A percentile compares a stretch with the other conserved stretches of the same genome.
Conservation (phyloP, 2,329 filamentous ascomycete genomes). For the Colletotrichum somersetense region DNA sequence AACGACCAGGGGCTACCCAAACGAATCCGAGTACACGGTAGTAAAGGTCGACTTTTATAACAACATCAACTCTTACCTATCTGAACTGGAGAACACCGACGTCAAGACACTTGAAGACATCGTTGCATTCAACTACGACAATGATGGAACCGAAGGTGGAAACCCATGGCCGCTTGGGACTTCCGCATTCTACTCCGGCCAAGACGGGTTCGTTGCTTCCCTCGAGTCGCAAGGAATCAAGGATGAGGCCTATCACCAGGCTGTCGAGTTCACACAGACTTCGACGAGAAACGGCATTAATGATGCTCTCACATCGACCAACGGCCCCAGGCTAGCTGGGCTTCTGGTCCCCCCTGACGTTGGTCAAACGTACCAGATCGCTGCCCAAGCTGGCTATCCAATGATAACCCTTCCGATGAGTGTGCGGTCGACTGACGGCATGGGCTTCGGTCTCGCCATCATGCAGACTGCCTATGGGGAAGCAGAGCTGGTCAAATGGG, state of each 20-base stretch:
- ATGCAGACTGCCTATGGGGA: constrained; percentile 72
- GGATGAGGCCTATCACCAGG: constrained; percentile 76
- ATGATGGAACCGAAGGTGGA: constrained; percentile 76
- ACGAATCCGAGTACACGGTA: constrained; percentile 80
- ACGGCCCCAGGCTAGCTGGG: constrained; percentile 63
- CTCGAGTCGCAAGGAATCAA: constrained; percentile 70
- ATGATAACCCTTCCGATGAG: constrained; percentile 77
- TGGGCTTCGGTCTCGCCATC: constrained; percentile 73
- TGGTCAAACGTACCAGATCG: constrained; percentile 75
- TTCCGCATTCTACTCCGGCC: constrained; percentile 77
- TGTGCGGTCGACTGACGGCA: constrained; percentile 63
- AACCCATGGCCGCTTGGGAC: constrained; percentile 64
- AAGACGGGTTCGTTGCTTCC: constrained; percentile 77
- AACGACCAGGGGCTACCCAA: constrained; percentile 68
- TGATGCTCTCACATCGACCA: constrained; percentile 67
- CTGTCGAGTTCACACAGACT: constrained; percentile 70
- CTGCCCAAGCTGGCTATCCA: constrained; percentile 82
- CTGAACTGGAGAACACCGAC: constrained; percentile 71
- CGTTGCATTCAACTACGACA: constrained; percentile 73
- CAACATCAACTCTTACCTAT: constrained; percentile 71
- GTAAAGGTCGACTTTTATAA: constrained; percentile 79
- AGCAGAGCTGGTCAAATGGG: constrained; percentile 68
- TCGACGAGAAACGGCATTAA: constrained; percentile 77
- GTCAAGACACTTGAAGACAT: constrained; percentile 73
- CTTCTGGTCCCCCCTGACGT: constrained; percentile 78